Evolutionary conservation across 805 yeast species (phyloP).

Genomic region (Wickerhamomyces subpelliculosus): DNA sequence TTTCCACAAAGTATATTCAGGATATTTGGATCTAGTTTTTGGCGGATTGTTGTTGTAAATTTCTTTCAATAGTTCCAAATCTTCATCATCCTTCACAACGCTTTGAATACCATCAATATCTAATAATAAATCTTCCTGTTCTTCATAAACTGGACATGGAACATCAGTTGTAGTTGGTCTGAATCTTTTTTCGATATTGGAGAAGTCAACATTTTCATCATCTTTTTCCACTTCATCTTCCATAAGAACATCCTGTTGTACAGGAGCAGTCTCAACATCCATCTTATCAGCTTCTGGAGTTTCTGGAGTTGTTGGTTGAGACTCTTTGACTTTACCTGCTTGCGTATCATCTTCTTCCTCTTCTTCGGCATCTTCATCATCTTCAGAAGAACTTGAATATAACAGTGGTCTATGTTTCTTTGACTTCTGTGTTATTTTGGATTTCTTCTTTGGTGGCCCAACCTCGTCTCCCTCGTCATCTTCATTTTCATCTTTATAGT

Average conservation of each 20-base stretch:
- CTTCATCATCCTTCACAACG: conserved; percentile 69
- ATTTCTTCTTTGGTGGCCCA: not conserved
- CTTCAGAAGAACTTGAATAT: conserved; percentile 22
- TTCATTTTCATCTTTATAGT: not conserved
- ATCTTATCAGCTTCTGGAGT: conserved; percentile 18
- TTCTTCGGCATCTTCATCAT: conserved; percentile 22
- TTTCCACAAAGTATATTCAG: conserved; percentile 29
- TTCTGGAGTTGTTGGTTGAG: conserved; percentile 23
- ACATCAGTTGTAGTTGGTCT: conserved; percentile 39
- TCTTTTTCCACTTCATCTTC: conserved; percentile 10
- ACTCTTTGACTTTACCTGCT: conserved; percentile 10
- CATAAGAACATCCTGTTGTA: not conserved
- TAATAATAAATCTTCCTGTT: conserved; percentile 21
- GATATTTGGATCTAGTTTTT: not conserved
- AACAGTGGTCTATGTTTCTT: conserved; percentile 6
- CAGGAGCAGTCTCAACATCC: conserved; percentile 12
- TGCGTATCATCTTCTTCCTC: conserved; percentile 8
- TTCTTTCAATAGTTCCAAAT: conserved; percentile 44
- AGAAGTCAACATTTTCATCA: conserved; percentile 18
- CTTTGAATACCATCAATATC: conserved; percentile 46
- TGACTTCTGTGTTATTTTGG: not conserved
- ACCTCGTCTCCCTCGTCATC: not conserved
- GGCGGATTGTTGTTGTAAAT: conserved; percentile 23
- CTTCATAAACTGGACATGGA: conserved; percentile 54
- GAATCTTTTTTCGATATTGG: conserved; percentile 29